Evolutionary conservation across 2,329 filamentous ascomycete genomes (phyloP).

Genomic region (Stachybotrys chartarum): DNA sequence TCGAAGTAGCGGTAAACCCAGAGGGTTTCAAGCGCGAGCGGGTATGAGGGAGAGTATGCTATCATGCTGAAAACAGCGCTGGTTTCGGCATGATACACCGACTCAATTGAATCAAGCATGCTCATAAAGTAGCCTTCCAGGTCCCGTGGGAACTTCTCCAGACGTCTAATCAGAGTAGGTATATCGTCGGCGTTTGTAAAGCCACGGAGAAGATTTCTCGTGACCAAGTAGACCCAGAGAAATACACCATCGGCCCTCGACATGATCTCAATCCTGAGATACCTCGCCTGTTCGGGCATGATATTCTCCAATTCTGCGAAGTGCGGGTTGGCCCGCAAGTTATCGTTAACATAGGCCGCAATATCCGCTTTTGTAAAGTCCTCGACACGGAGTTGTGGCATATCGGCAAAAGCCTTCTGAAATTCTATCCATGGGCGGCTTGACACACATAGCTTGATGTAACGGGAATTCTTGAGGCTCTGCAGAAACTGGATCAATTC

Average conservation of each 20-base stretch:
- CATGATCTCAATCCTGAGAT: not conserved
- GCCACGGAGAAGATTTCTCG: not conserved
- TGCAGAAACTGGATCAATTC: slow-evolving; percentile 5
- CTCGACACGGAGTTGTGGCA: slow-evolving; percentile 1
- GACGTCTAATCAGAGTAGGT: not conserved
- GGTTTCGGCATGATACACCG: not conserved
- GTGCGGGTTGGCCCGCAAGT: not conserved
- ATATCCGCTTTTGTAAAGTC: slow-evolving; percentile 4
- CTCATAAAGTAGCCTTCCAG: not conserved
- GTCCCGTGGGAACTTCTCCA: not conserved
- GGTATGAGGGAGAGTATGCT: not conserved
- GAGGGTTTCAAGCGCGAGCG: not conserved
- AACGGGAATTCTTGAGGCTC: not conserved
- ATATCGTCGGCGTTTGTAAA: not conserved
- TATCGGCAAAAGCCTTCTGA: slow-evolving; percentile 6
- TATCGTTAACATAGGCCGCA: not conserved
- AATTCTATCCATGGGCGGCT: slow-evolving; percentile 20
- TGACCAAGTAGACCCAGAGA: not conserved
- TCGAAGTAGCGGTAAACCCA: not conserved
- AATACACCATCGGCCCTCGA: not conserved
- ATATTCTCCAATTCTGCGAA: not conserved
- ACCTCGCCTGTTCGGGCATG: not conserved
- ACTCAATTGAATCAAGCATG: not conserved
- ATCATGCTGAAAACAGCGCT: not conserved
- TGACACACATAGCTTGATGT: slow-evolving; percentile 21